These are phyloP conservation scores for Canna indica DNA, from an alignment of 176 grass and related monocot genomes.

Conservation along the genomic window DNA sequence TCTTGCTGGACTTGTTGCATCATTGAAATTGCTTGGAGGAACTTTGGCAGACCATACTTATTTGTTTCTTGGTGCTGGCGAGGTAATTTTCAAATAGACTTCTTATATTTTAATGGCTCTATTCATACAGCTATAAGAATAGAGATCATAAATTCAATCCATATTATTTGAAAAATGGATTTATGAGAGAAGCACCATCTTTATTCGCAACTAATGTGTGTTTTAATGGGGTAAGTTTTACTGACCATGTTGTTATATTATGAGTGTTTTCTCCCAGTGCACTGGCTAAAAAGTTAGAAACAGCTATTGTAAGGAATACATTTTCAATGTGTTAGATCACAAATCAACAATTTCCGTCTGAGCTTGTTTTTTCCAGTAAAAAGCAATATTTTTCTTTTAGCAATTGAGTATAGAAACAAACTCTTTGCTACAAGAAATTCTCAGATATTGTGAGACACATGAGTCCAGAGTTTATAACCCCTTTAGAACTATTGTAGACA, in stretches of 20 bases:
- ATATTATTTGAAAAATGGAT: background rate
- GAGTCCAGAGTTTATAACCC: background rate
- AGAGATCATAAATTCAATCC: background rate
- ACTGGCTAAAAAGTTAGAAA: background rate
- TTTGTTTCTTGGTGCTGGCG: constrained; percentile 98
- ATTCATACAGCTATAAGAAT: background rate
- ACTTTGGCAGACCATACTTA: constrained; percentile 90
- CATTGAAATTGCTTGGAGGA: constrained; percentile 69
- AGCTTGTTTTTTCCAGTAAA: background rate
- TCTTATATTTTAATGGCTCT: background rate
- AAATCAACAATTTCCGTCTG: background rate
- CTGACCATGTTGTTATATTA: background rate
- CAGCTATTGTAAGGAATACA: background rate
- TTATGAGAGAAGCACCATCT: background rate
- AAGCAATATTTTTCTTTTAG: no score
- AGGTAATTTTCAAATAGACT: constrained; percentile 42
- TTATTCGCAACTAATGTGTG: no score
- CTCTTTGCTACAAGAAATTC: background rate
- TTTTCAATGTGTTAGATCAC: background rate
- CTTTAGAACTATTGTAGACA: background rate
- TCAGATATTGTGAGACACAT: background rate
- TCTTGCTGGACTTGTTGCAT: constrained; percentile 78
- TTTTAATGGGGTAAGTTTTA: background rate
- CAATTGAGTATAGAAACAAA: background rate
- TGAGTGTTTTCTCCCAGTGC: background rate